Base-by-base conservation (phyloP, 2,329 filamentous ascomycete species). In the Calycina herbarum region DNA sequence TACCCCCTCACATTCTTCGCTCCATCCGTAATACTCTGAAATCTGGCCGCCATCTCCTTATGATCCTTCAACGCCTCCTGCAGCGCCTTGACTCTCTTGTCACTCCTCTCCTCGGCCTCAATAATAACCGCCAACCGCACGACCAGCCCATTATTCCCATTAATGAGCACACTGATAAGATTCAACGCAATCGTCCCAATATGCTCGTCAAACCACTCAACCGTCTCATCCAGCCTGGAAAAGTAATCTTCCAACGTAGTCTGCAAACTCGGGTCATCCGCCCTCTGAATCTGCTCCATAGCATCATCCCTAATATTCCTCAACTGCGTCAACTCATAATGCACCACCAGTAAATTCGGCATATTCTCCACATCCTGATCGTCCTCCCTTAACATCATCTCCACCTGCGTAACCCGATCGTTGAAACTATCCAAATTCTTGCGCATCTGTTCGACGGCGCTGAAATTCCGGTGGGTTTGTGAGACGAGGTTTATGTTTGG, bases 131-230 rank as follows among this genome's bases (percentile, higher is more conserved):
- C 95, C 69, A 99, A 85, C 57, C 95, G 87, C 58, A 98, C 95
- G 13, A 99, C 92, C 74, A 98, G 84, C 42, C 92, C 90, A 70
- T 92, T 90, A 75, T 97, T 97, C 68, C 94, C 94, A 51, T 89
- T 85, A 72, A 95, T 89, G 29, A 99, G 89, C 42, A 98, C 83
- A 68, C 89, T 90, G 72, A 99, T 95, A 66, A 99, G 82, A 75
- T 95, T 97, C 78, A 96, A 86, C 68, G 94, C 96, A 58, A 96
- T 88, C 27, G 91, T 86, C 6, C 92, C 94, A 66, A 99, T 86
- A 78, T 98, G 94, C 76, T 96, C 93, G 79, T 99, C 94, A 75
- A 99, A 99, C 89, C 91, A 93, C 71, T 93, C 92, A 69, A 99
- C 89, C 24, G 93, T 90, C 64, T 92, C 89, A 78, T 98, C 94